phyloP scores from a whole-genome alignment of 192 early-diverging fungal genomes.

The Entomortierella chlamydospora region DNA sequence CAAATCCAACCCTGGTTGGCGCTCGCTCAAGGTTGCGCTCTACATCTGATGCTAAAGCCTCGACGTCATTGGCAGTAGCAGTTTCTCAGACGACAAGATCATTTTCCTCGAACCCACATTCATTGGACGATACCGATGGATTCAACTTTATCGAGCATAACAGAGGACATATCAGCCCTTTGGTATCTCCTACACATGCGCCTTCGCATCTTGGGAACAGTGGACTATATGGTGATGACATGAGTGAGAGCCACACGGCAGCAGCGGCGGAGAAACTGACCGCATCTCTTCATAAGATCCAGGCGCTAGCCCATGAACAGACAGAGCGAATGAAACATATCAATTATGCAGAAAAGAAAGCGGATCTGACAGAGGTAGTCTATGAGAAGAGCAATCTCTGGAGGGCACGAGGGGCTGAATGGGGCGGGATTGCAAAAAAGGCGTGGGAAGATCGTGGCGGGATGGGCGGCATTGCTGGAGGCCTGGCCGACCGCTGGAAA shows the following conservation, averaged over 20 bases:
- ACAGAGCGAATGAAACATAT: slow-evolving; percentile 50
- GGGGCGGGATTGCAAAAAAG: slow-evolving; percentile 49
- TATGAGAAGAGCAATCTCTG: slow-evolving; percentile 47
- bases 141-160: background rate
- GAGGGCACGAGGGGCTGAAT: slow-evolving; percentile 45
- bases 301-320: slow-evolving; percentile 39
- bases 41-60: slow-evolving; percentile 40
- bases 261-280: slow-evolving; percentile 19
- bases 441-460: slow-evolving; percentile 53
- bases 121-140: background rate
- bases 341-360: slow-evolving; percentile 43
- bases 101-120: background rate
- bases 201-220: background rate
- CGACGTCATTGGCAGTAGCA: slow-evolving; percentile 20
- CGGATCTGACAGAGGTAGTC: slow-evolving; percentile 44
- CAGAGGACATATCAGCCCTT: background rate
- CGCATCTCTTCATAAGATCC: slow-evolving; percentile 46
- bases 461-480: slow-evolving; percentile 50
- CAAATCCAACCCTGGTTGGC: slow-evolving; percentile 23
- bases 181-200: slow-evolving; percentile 19
- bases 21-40: slow-evolving; percentile 43
- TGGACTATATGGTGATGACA: background rate
- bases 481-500: slow-evolving; percentile 48
- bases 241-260: background rate
- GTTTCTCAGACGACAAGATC: slow-evolving; percentile 13